phyloP scores from a whole-genome alignment of 1,284 basidiomycete genomes.

The Polyporus tsugae region DNA sequence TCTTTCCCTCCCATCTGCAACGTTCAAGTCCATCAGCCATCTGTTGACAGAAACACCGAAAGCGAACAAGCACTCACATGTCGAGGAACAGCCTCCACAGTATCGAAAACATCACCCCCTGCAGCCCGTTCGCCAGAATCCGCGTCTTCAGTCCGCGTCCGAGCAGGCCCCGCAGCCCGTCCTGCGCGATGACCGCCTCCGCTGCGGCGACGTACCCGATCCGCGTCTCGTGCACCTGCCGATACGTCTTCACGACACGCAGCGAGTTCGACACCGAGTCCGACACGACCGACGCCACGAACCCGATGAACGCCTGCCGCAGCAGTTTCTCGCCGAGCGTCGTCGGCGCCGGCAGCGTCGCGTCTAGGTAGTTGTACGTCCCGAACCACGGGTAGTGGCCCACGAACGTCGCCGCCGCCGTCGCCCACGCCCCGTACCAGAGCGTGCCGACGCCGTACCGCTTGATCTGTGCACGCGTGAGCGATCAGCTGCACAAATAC shows the following conservation, averaged over 20 bases:
- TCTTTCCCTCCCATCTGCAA: slow-evolving; percentile 46
- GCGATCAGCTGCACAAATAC: not conserved
- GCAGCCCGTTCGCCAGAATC: slow-evolving; percentile 85
- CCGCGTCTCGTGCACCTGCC: slow-evolving; percentile 84
- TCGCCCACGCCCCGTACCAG: slow-evolving; percentile 90
- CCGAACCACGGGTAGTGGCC: slow-evolving; percentile 88
- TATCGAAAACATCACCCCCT: slow-evolving; percentile 86
- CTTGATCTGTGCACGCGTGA: slow-evolving; percentile 56
- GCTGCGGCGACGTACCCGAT: slow-evolving; percentile 81
- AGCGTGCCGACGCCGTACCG: slow-evolving; percentile 79
- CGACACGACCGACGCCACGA: slow-evolving; percentile 81
- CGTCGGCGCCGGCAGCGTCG: slow-evolving; percentile 63
- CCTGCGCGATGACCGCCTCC: slow-evolving; percentile 66
- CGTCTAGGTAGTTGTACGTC: slow-evolving; percentile 85
- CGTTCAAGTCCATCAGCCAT: not conserved
- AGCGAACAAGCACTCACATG: slow-evolving; percentile 58
- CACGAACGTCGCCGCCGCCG: slow-evolving; percentile 92
- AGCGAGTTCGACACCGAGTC: slow-evolving; percentile 88
- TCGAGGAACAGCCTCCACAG: slow-evolving; percentile 89
- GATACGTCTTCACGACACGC: slow-evolving; percentile 92
- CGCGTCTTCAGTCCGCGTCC: slow-evolving; percentile 87
- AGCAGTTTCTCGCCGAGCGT: slow-evolving; percentile 65
- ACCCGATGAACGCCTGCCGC: slow-evolving; percentile 89
- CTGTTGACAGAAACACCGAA: not conserved
- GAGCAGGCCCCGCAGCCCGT: slow-evolving; percentile 74